Evolutionary conservation across 192 early-diverging fungal species (phyloP).

Genomic region (Coemansia aciculifera): DNA sequence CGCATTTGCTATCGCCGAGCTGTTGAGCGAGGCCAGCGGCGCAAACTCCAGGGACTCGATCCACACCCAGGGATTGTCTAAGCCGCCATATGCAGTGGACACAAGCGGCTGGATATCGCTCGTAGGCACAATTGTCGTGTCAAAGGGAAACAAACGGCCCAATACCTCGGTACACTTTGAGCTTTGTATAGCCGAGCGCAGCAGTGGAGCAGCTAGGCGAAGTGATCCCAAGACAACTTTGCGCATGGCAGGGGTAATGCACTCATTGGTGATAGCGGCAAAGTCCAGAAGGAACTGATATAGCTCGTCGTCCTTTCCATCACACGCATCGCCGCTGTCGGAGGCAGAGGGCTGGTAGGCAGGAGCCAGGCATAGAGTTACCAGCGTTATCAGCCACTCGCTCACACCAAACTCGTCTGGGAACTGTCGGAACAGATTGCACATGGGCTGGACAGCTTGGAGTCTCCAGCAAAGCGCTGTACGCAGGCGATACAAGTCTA

Average conservation of each 20-base stretch:
- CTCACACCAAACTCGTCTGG: conserved; percentile 45
- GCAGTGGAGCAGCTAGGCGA: conserved; percentile 24
- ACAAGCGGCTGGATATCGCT: conserved; percentile 23
- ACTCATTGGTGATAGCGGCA: conserved; percentile 42
- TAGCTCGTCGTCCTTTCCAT: not conserved
- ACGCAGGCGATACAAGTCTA: conserved; percentile 14
- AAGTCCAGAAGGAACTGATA: conserved; percentile 37
- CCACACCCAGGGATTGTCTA: conserved; percentile 51
- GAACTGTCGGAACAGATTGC: conserved; percentile 32
- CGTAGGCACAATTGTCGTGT: conserved; percentile 20
- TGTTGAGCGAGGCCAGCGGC: conserved; percentile 19
- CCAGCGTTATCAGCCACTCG: conserved; percentile 48
- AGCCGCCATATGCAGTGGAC: not conserved
- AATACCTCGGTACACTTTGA: conserved; percentile 18
- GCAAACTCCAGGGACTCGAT: conserved; percentile 45
- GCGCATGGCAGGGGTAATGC: conserved; percentile 39
- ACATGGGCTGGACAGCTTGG: conserved; percentile 33
- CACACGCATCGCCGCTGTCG: not conserved
- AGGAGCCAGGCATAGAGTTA: conserved; percentile 36
- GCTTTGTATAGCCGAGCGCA: conserved; percentile 9
- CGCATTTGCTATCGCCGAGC: conserved; percentile 5
- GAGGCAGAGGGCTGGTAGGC: conserved; percentile 15
- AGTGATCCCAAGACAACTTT: conserved; percentile 30
- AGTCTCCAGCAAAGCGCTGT: conserved; percentile 31
- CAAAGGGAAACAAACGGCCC: conserved; percentile 44